Conservation (phyloP, 208 protist species). For the Trypanosomatidae sp. region DNA sequence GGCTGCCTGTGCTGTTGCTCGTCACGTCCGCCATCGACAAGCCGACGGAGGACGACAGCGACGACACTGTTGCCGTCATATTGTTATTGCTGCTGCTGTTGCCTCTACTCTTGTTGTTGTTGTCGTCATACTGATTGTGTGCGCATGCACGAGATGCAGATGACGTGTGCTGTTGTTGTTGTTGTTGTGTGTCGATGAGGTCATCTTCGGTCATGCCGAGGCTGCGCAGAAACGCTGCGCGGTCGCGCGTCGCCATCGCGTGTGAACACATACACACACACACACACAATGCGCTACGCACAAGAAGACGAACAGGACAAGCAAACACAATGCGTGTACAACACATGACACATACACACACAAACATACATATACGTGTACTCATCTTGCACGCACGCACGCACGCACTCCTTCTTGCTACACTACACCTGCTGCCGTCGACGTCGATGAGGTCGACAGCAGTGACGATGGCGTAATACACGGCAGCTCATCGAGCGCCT, state of each 20-base stretch:
- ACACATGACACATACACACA: neutral
- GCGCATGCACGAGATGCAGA: neutral
- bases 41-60: too few relatives aligned
- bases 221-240: slow-evolving; percentile 54
- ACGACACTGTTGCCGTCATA: too few relatives aligned
- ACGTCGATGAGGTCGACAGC: too few relatives aligned
- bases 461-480: slow-evolving; percentile 19
- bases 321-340: slow-evolving; percentile 1
- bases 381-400: neutral
- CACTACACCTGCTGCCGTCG: neutral
- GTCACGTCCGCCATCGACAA: too few relatives aligned
- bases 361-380: neutral
- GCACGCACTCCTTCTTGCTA: neutral
- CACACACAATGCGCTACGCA: neutral
- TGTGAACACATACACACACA: neutral
- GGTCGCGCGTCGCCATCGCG: slow-evolving; percentile 13
- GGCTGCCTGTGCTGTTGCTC: too few relatives aligned
- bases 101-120: neutral
- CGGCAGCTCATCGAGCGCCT: slow-evolving; percentile 28
- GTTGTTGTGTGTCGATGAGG: slow-evolving; percentile 27
- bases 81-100: neutral
- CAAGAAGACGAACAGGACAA: slow-evolving; percentile 8
- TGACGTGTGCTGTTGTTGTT: neutral
- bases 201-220: slow-evolving; percentile 69
- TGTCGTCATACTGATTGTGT: neutral